Base-by-base conservation (phyloP, 2,329 filamentous ascomycete genomes). In the Trichoderma sp. region DNA sequence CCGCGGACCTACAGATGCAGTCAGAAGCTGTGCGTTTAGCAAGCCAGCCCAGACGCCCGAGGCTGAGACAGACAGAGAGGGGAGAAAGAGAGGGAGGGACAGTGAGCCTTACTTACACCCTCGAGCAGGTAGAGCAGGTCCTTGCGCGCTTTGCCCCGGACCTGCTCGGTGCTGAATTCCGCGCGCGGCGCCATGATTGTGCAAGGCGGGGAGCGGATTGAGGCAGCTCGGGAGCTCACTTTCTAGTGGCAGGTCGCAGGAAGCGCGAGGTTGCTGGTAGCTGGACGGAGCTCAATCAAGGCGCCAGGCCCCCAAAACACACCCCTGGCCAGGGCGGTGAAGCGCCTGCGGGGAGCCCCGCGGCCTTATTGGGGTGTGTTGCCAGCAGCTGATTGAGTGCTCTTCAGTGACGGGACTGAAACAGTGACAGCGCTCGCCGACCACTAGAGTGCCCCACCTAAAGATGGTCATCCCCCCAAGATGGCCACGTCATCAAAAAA, bases 81-180 rank as follows among this genome's bases (percentile, higher is more conserved):
- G 14, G 34, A 10, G 28, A 28, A 7, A 34, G 34, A 14, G 34
- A 14, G 21, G 39, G 12, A 41, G 64, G 68, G 63, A 68, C 50
- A 79, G 77, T 67, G 67, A 71, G 68, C 68, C 68, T 71, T 75
- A 91, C 93, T 87, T 90, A 99, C 95, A 78, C 91, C 90, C 85
- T 98, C 94, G 68, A 99, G 89, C 72, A 98, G 88, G 78, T 90
- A 89, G 71, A 99, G 84, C 70, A 99, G 83, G 76, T 97, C 92
- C 77, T 93, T 93, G 68, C 93, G 90, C 70, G 93, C 91, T 79
- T 90, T 92, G 69, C 90, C 89, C 73, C 85, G 88, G 76, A 95
- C 87, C 74, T 92, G 87, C 71, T 90, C 87, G 67, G 89, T 86
- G 77, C 88, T 89, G 76, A 95, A 91, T 74, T 84, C 85, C 75